Evolutionary conservation across 169 alveolate genomes (phyloP).

Genomic region (Plasmodium relictum): DNA sequence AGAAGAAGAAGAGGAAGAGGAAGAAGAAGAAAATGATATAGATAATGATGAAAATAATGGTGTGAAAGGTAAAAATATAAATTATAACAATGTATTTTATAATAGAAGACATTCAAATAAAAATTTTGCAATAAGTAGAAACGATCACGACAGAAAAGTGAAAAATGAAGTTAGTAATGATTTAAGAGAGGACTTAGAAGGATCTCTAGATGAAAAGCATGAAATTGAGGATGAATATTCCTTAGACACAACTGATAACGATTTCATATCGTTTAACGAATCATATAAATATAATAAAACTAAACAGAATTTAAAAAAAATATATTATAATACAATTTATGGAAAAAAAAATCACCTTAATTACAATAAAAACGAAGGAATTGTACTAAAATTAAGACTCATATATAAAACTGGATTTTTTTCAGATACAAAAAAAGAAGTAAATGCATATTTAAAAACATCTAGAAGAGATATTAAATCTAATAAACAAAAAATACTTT

Average conservation of each 20-base stretch:
- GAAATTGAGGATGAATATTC: conserved; percentile 2
- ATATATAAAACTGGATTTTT: conserved; percentile 50
- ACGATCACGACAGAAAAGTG: neutral
- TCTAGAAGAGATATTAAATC: conserved; percentile 8
- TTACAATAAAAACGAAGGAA: neutral
- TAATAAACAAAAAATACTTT: conserved; percentile 34
- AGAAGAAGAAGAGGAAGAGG: too few species aligned
- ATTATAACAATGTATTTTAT: neutral
- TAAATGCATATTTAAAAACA: conserved; percentile 68
- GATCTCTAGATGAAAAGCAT: neutral
- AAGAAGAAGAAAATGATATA: too few species aligned
- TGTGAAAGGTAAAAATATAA: conserved; percentile 18
- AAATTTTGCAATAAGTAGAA: neutral
- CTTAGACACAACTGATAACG: neutral
- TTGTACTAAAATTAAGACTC: conserved; percentile 22
- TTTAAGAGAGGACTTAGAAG: neutral
- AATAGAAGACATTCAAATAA: too few species aligned
- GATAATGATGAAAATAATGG: conserved; percentile 13
- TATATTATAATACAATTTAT: conserved; percentile 28
- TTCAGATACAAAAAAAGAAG: conserved; percentile 15
- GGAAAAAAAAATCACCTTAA: neutral
- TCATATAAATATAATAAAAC: neutral
- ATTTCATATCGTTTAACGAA: conserved; percentile 1
- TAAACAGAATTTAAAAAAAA: conserved; percentile 24
- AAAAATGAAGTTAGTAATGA: neutral